Evolutionary conservation across 139 green algal species (phyloP), one percentile per base, ranked within the genome.

Genomic region (Eudorina sp.): DNA sequence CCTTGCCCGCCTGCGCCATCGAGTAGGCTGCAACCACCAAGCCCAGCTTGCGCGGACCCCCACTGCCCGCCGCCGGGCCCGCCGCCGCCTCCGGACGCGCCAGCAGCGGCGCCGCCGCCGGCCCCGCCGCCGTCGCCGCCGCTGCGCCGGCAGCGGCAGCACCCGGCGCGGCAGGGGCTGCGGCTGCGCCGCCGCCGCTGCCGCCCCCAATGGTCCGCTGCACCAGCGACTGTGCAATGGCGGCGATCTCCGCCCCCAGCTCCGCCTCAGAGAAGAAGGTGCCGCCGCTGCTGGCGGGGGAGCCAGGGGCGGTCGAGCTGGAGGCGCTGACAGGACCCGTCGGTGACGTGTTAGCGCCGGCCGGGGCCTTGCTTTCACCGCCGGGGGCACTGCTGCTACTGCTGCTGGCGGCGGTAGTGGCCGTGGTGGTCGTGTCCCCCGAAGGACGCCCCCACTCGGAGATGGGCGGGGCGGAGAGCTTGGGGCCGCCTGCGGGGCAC

Each of bases 171-270:
- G 40, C 45, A 38, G 23, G 40, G n/a, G 38, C 27, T 23, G 62
- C 81, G 29, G 31, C 58, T 38, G 31, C 40, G 45, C 27, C 68
- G 34, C 29, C 48, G 68, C 68, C 31, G 68, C 36, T 34, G 2
- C 36, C 31, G 68, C 36, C 53, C 0, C 78, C 55, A 5, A 86
- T 53, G 60, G 75, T 69, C 23, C 55, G 27, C 70, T 75, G 53
- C 29, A 92, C 78, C 25, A 92, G n/a, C 0, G 84, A 72, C 79
- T 90, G 84, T 13, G 89, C 84, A n/a, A 90, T 89, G 36, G 84
- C 78, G 5, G 70, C 38, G 45, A 90, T 89, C 58, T 92, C 89
- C 19, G 85, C 78, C 0, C 79, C 72, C 9, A 88, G 40, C 53
- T 88, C 87, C 4, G 69, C 78, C 34, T 78, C 45, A 9, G 81